Evolutionary conservation across 371 early-diverging fungal genomes (phyloP).

Genomic region (Mucor circinelloides): DNA sequence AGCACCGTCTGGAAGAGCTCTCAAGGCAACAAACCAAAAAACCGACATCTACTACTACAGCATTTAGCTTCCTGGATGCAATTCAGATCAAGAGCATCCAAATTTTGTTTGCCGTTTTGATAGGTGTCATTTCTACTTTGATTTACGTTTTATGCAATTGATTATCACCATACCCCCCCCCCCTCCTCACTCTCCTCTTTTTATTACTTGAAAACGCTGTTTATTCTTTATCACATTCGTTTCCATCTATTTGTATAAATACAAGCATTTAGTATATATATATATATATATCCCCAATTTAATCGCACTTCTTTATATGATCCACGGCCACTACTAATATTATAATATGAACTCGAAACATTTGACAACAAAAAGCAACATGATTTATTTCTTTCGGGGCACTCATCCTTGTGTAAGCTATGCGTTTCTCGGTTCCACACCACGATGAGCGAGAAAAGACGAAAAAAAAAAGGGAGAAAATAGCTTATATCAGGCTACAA

Average conservation of each 20-base stretch:
- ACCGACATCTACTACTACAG: not conserved
- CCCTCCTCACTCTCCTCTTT: not conserved
- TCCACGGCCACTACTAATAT: not conserved
- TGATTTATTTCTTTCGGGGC: too few species aligned
- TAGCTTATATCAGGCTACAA: not conserved
- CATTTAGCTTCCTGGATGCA: conserved; percentile 12
- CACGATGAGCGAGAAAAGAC: not conserved
- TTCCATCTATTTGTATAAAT: not conserved
- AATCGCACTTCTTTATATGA: not conserved
- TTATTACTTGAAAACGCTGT: not conserved
- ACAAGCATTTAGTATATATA: not conserved
- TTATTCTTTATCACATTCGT: not conserved
- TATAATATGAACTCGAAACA: not conserved
- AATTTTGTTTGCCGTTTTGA: conserved; percentile 5
- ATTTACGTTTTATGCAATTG: conserved; percentile 22
- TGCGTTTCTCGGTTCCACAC: not conserved
- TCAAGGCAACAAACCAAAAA: not conserved
- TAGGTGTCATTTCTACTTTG: conserved; percentile 21
- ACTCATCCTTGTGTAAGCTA: not conserved
- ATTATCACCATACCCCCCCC: not conserved
- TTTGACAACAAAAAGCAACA: not conserved
- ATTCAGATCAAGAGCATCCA: conserved; percentile 11
- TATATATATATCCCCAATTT: not conserved
- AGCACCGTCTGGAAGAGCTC: conserved; percentile 5
- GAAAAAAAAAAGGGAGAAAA: not conserved